These are phyloP conservation scores for Colletotrichum neosansevieriae DNA, from an alignment of 2,329 filamentous ascomycete genomes.

Conservation along the genomic window DNA sequence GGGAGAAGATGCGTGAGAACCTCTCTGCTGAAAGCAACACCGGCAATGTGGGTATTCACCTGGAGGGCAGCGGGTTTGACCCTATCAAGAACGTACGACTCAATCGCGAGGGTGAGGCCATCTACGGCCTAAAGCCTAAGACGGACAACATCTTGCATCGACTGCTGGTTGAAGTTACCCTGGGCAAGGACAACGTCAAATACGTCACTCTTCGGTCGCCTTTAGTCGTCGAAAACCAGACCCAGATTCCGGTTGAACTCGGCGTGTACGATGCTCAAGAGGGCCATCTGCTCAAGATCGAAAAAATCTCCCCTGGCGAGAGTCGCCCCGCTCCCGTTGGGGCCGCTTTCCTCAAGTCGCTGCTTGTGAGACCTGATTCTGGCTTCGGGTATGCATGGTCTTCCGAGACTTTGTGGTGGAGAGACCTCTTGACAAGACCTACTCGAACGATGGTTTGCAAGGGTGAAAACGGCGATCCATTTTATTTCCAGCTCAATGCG, in stretches of 20 bases:
- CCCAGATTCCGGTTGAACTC: slow-evolving; percentile 93
- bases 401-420: slow-evolving; percentile 90
- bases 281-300: slow-evolving; percentile 93
- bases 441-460: slow-evolving; percentile 90
- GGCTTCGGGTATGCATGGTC: slow-evolving; percentile 98
- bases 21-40: slow-evolving; percentile 85
- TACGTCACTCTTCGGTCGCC: slow-evolving; percentile 96
- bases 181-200: slow-evolving; percentile 97
- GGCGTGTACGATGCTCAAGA: slow-evolving; percentile 90
- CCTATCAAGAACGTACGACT: slow-evolving; percentile 88
- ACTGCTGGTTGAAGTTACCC: slow-evolving; percentile 88
- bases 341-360: slow-evolving; percentile 87
- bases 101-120: slow-evolving; percentile 91
- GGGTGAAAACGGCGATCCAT: slow-evolving; percentile 87
- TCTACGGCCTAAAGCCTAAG: slow-evolving; percentile 91
- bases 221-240: slow-evolving; percentile 92
- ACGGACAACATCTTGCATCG: slow-evolving; percentile 88
- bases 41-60: slow-evolving; percentile 82
- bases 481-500: slow-evolving; percentile 97
- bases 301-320: slow-evolving; percentile 95
- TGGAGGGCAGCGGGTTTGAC: slow-evolving; percentile 96
- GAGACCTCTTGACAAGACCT: slow-evolving; percentile 85
- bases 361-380: slow-evolving; percentile 90
- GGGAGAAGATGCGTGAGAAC: slow-evolving; percentile 95
- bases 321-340: slow-evolving; percentile 91